A percentile compares a stretch with the other conserved stretches of the same genome.
These are phyloP conservation scores for Puccinia coronata DNA, from an alignment of 1,284 basidiomycete genomes.

Conservation along the genomic window DNA sequence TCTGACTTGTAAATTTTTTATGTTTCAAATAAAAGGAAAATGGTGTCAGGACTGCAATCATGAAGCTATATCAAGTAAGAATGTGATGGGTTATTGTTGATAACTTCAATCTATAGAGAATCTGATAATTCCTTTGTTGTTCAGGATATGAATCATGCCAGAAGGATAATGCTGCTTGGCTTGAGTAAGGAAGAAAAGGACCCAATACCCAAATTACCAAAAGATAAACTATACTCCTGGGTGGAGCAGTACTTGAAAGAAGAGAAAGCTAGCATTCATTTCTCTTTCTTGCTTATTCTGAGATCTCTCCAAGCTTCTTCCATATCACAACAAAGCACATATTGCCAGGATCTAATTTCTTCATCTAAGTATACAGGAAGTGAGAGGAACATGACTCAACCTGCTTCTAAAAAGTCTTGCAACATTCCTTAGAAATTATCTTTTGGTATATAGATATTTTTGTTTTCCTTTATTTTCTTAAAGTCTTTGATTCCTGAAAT, in stretches of 20 bases:
- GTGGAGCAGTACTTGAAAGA: background rate
- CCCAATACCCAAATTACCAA: background rate
- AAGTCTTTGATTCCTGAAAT: too few relatives aligned
- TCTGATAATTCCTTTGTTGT: too few relatives aligned
- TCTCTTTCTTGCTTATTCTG: background rate
- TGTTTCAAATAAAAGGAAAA: constrained; percentile 1
- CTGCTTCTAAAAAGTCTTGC: background rate
- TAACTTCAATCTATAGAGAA: too few relatives aligned
- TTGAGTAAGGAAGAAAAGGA: background rate
- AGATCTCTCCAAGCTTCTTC: background rate
- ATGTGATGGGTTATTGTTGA: background rate
- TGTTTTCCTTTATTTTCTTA: too few relatives aligned
- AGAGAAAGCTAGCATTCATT: background rate
- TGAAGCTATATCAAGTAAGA: constrained; percentile 12
- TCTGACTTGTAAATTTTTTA: too few relatives aligned
- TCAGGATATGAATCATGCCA: constrained; percentile 12
- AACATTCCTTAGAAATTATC: too few relatives aligned
- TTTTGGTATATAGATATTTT: too few relatives aligned
- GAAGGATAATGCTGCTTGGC: background rate
- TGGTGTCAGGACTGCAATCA: constrained; percentile 13
- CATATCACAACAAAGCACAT: background rate
- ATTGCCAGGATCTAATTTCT: background rate
- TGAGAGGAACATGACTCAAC: background rate
- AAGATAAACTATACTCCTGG: background rate
- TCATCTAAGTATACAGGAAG: background rate